Evolutionary conservation across 106 monocot species (phyloP).

Genomic region (Apostasia ramifera): DNA sequence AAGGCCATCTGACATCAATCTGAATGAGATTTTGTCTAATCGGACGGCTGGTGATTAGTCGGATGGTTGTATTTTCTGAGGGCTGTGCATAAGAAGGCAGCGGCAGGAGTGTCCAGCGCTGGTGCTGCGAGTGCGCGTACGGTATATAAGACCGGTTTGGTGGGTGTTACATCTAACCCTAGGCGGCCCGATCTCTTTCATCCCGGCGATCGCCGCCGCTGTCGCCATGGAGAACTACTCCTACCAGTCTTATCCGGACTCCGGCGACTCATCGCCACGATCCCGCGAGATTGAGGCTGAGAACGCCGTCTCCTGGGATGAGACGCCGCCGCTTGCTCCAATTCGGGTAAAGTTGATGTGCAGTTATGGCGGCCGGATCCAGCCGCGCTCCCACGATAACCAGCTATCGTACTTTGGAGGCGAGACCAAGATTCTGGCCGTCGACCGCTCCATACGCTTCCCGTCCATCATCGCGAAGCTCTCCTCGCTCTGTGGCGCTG

Average conservation of each 20-base stretch:
- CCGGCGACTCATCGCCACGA: constrained; percentile 47
- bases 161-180: too few relatives aligned
- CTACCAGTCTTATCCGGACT: constrained; percentile 30
- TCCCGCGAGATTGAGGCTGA: constrained; percentile 45
- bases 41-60: too few relatives aligned
- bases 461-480: constrained; percentile 39
- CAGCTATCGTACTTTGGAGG: constrained; percentile 73
- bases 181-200: too few relatives aligned
- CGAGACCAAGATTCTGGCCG: constrained; percentile 66
- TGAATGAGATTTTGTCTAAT: too few relatives aligned
- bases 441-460: constrained; percentile 42
- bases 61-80: too few relatives aligned
- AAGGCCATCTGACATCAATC: too few relatives aligned
- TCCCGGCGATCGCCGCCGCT: background rate
- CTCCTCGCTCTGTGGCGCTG: constrained; percentile 17
- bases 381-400: constrained; percentile 56
- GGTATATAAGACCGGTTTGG: too few relatives aligned
- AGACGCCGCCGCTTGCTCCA: constrained; percentile 11
- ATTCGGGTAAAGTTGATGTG: constrained; percentile 56
- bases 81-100: too few relatives aligned
- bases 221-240: constrained; percentile 2
- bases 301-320: constrained; percentile 11
- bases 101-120: too few relatives aligned
- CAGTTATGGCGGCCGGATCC: constrained; percentile 71
- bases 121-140: too few relatives aligned